Evolutionary conservation across 148 eudicot species (phyloP).

Genomic region (Amaranthus palmeri): DNA sequence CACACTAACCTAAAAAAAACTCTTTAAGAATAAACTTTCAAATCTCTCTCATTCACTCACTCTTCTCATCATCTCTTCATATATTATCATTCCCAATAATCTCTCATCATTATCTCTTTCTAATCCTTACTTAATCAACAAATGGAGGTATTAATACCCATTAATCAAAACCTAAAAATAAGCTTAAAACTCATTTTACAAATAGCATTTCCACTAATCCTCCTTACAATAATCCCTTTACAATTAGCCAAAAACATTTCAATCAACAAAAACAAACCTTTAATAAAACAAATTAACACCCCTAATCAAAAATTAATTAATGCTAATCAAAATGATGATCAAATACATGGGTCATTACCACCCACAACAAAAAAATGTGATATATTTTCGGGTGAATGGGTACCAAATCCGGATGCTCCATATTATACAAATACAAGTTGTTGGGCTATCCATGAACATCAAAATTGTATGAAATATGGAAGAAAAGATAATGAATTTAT

Average conservation of each 20-base stretch:
- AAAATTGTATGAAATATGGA: slow-evolving; percentile 46
- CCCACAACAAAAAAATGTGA: slow-evolving; percentile 33
- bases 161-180: slow-evolving; percentile 6
- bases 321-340: background rate
- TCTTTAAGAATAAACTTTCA: background rate
- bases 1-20: no score
- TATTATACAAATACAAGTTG: slow-evolving; percentile 42
- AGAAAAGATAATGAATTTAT: slow-evolving; percentile 43
- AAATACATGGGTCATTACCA: slow-evolving; percentile 9
- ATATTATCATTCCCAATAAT: background rate
- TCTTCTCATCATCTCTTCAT: background rate
- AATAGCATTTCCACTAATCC: slow-evolving; percentile 23
- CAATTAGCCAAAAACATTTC: slow-evolving; percentile 17
- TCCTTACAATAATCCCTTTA: slow-evolving; percentile 27
- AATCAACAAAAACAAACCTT: background rate
- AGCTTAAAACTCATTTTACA: slow-evolving; percentile 28
- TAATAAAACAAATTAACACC: background rate
- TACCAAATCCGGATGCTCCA: slow-evolving; percentile 48
- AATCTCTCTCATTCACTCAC: slow-evolving; percentile 2
- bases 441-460: slow-evolving; percentile 51
- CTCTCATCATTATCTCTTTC: slow-evolving; percentile 4
- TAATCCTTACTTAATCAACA: background rate
- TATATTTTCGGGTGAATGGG: slow-evolving; percentile 55
- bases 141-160: slow-evolving; percentile 21
- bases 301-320: background rate